Evolutionary conservation across 345 rosid species (phyloP).

Genomic region (Arabidopsis arenosa): DNA sequence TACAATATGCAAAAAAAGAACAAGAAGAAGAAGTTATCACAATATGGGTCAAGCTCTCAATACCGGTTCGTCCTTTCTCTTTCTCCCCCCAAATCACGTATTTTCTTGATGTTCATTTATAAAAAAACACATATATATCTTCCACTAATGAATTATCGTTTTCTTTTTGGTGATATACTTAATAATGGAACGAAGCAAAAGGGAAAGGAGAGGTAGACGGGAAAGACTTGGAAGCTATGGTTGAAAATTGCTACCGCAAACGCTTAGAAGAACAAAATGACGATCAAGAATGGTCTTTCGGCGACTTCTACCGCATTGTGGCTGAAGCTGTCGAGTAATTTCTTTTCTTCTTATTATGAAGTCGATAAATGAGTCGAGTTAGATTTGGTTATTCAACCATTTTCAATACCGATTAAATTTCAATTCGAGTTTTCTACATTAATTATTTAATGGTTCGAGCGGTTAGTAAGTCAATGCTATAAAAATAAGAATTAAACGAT

Average conservation of each 20-base stretch:
- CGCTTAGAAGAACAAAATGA: constrained; percentile 33
- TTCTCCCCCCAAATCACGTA: constrained; percentile 2
- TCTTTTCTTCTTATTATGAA: not conserved
- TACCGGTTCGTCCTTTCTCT: constrained; percentile 37
- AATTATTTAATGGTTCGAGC: not conserved
- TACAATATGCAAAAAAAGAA: not conserved
- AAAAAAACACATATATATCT: not conserved
- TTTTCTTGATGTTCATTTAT: not conserved
- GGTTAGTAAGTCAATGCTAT: constrained; percentile 7
- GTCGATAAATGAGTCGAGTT: no score
- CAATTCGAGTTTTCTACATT: not conserved
- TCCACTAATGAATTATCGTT: not conserved
- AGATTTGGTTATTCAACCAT: not conserved
- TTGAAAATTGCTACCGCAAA: constrained; percentile 51
- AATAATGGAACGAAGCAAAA: constrained; percentile 39
- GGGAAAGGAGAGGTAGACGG: constrained; percentile 52
- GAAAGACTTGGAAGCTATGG: constrained; percentile 50
- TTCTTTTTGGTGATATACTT: not conserved
- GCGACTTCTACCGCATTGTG: constrained; percentile 56
- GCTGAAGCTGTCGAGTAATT: constrained; percentile 69
- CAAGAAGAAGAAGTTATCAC: constrained; percentile 11
- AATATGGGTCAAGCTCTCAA: constrained; percentile 46
- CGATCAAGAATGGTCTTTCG: constrained; percentile 28
- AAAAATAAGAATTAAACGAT: not conserved
- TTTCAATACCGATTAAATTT: not conserved